Percentiles rank a stretch among this genome's conserved stretches.
These are phyloP conservation scores for Xylaria digitata DNA, from an alignment of 2,329 filamentous ascomycete species.

Conservation along the genomic window DNA sequence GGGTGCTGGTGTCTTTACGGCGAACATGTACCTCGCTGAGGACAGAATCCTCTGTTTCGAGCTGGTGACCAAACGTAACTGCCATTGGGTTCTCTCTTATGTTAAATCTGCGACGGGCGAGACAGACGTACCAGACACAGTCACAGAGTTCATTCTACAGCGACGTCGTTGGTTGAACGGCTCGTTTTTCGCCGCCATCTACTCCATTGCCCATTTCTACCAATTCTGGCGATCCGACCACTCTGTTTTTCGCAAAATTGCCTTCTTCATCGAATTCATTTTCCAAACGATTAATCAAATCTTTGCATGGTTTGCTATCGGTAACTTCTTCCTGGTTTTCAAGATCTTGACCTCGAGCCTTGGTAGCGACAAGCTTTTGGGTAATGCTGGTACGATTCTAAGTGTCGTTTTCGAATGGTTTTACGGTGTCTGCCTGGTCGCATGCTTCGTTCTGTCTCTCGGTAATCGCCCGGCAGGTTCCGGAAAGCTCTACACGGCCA, in stretches of 20 bases:
- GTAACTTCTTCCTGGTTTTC: conserved; percentile 99
- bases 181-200: conserved; percentile 97
- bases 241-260: conserved; percentile 84
- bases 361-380: conserved; percentile 74
- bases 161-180: conserved; percentile 97
- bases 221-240: conserved; percentile 96
- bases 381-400: conserved; percentile 80
- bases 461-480: conserved; percentile 96
- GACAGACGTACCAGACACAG: conserved; percentile 94
- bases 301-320: conserved; percentile 98
- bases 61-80: conserved; percentile 96
- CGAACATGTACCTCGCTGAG: conserved; percentile 94
- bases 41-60: conserved; percentile 97
- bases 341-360: conserved; percentile 93
- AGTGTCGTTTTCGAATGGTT: conserved; percentile 96
- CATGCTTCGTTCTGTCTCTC: conserved; percentile 93
- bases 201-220: conserved; percentile 94
- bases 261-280: conserved; percentile 90
- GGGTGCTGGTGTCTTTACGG: conserved; percentile 96
- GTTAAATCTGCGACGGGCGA: conserved; percentile 98
- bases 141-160: conserved; percentile 95
- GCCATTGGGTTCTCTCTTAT: conserved; percentile 96
- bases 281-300: conserved; percentile 98
- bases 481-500: conserved; percentile 92
- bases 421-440: conserved; percentile 89